phyloP scores from a whole-genome alignment of 192 early-diverging fungal species.

The Blastocladiella britannica region DNA sequence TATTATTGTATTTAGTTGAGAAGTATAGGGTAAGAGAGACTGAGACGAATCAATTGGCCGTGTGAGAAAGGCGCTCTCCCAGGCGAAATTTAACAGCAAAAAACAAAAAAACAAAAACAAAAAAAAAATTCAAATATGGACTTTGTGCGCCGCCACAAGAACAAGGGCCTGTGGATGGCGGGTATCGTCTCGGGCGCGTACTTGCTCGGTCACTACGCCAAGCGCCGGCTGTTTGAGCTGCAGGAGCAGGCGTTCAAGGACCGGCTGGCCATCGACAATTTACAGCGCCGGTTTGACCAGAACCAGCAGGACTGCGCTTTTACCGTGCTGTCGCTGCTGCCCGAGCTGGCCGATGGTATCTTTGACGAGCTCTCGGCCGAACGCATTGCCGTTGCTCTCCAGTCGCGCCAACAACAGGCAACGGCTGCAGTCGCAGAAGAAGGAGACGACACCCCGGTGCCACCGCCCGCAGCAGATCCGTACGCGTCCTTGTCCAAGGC shows the following conservation, averaged over 20 bases:
- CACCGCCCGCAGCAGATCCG: neutral
- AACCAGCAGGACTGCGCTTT: conserved; percentile 82
- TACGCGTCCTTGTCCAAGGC: conserved; percentile 21
- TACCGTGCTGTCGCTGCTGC: conserved; percentile 61
- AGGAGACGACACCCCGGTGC: conserved; percentile 3
- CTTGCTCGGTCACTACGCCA: conserved; percentile 49
- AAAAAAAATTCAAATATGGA: too few relatives aligned
- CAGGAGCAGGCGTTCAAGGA: conserved; percentile 42
- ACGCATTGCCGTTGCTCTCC: conserved; percentile 35
- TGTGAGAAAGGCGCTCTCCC: too few relatives aligned
- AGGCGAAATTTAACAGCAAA: too few relatives aligned
- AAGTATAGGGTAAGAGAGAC: too few relatives aligned
- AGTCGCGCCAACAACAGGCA: conserved; percentile 27
- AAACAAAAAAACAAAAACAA: too few relatives aligned
- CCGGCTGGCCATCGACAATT: conserved; percentile 34
- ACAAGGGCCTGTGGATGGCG: conserved; percentile 7
- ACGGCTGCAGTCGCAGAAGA: neutral
- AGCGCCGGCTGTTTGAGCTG: conserved; percentile 47
- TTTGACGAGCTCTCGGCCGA: conserved; percentile 65
- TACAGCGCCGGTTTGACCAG: conserved; percentile 78
- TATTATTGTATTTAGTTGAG: too few relatives aligned
- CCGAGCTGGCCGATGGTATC: conserved; percentile 56
- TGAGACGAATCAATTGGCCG: too few relatives aligned
- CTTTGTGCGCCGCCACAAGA: neutral
- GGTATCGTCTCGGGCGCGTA: conserved; percentile 49